phyloP scores from a whole-genome alignment of 169 alveolate genomes.

The Babesia caballi region DNA sequence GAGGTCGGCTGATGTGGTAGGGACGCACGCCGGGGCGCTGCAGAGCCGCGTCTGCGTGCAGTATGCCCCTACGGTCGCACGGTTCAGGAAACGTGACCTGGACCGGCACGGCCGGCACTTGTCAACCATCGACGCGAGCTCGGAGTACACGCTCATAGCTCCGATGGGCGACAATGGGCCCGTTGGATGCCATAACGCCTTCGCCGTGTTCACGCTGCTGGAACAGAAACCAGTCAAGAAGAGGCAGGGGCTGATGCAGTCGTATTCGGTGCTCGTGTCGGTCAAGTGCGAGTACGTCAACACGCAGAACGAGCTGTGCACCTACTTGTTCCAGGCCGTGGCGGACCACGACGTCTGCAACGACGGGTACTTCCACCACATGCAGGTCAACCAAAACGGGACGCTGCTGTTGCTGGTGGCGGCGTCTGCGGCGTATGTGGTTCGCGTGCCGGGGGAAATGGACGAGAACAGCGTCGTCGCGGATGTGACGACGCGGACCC shows the following conservation, averaged over 20 bases:
- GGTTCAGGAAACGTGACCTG: background rate
- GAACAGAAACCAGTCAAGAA: constrained; percentile 29
- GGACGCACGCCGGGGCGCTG: constrained; percentile 4
- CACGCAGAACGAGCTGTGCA: background rate
- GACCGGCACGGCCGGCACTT: background rate
- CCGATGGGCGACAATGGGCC: background rate
- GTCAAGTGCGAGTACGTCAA: constrained; percentile 47
- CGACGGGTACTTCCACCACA: constrained; percentile 41
- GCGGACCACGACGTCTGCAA: constrained; percentile 34
- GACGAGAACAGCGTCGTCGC: constrained; percentile 4
- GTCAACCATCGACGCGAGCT: background rate
- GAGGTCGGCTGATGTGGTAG: background rate
- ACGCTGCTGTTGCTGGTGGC: constrained; percentile 28
- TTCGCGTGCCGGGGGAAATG: constrained; percentile 30
- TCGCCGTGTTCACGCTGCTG: constrained; percentile 49
- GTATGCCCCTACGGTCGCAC: constrained; percentile 9
- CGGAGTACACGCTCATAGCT: constrained; percentile 4
- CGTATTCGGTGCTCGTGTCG: constrained; percentile 10
- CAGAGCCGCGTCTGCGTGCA: constrained; percentile 14
- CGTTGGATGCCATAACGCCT: constrained; percentile 20
- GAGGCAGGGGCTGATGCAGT: constrained; percentile 3
- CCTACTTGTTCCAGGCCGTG: constrained; percentile 33
- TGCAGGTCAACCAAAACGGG: constrained; percentile 45
- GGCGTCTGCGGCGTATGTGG: constrained; percentile 18
- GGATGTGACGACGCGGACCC: background rate